Conservation (phyloP, 1,139 yeast genomes). For the Saccharomyces hybrid region DNA sequence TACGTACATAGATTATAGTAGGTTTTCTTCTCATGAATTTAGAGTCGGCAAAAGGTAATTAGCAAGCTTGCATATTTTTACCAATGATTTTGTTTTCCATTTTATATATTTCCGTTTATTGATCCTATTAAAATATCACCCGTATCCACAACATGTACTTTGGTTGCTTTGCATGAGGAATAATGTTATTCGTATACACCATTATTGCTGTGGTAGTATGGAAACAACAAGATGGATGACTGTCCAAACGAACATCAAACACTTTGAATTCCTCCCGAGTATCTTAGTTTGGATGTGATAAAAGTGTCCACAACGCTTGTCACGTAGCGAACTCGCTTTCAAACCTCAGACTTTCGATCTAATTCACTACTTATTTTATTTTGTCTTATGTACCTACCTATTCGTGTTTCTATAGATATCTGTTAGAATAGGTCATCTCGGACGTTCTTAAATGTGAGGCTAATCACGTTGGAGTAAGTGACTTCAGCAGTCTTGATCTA, state of each 20-base stretch:
- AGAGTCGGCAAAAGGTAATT: neutral
- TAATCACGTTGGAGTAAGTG: neutral
- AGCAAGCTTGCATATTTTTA: neutral
- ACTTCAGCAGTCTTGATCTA: neutral
- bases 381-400: neutral
- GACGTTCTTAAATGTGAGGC: neutral
- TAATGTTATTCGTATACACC: neutral
- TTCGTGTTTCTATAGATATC: neutral
- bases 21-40: neutral
- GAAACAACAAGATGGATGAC: neutral
- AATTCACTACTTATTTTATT: neutral
- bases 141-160: neutral
- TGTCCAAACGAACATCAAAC: neutral
- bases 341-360: neutral
- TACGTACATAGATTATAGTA: neutral
- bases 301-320: neutral
- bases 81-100: neutral
- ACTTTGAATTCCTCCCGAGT: neutral
- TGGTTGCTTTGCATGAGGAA: neutral
- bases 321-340: neutral
- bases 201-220: neutral
- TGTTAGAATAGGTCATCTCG: neutral
- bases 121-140: neutral
- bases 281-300: neutral
- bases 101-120: neutral